A percentile compares a stretch with the other conserved stretches of the same genome.
These are phyloP conservation scores for Akebia trifoliata DNA, from an alignment of 164 flowering plant species.

Conservation along the genomic window DNA sequence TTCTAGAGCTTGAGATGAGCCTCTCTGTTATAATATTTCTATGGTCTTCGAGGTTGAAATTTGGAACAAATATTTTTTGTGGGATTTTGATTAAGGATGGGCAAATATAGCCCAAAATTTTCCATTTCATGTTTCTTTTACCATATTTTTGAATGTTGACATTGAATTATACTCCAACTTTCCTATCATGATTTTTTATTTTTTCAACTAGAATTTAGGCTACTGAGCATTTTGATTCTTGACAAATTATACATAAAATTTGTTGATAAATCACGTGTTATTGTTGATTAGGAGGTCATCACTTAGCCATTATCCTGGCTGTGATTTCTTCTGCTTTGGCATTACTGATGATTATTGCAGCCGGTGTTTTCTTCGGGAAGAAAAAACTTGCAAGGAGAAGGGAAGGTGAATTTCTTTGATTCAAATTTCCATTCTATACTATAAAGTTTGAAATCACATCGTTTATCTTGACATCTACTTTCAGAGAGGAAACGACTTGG, in stretches of 20 bases:
- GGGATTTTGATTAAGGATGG: no score
- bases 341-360: conserved; percentile 28
- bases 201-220: neutral
- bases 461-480: conserved; percentile 7
- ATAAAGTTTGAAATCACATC: neutral
- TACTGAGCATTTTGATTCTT: conserved; percentile 1
- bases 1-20: no score
- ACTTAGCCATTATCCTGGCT: conserved; percentile 41
- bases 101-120: no score
- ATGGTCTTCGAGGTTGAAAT: no score
- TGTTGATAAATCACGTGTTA: conserved; percentile 1
- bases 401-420: conserved; percentile 33
- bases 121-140: neutral
- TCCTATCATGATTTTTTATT: neutral
- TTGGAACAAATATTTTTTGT: no score
- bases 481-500: conserved; percentile 66
- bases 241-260: neutral
- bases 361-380: conserved; percentile 29
- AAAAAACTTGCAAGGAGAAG: conserved; percentile 33
- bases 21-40: no score
- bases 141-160: neutral
- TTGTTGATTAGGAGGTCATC: conserved; percentile 34
- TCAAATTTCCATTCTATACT: neutral
- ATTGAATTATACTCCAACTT: neutral
- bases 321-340: conserved; percentile 37